Percentiles rank a stretch among this genome's conserved stretches.
Conservation (phyloP, 345 rosid species). For the Eucalyptus guilfoylei region DNA sequence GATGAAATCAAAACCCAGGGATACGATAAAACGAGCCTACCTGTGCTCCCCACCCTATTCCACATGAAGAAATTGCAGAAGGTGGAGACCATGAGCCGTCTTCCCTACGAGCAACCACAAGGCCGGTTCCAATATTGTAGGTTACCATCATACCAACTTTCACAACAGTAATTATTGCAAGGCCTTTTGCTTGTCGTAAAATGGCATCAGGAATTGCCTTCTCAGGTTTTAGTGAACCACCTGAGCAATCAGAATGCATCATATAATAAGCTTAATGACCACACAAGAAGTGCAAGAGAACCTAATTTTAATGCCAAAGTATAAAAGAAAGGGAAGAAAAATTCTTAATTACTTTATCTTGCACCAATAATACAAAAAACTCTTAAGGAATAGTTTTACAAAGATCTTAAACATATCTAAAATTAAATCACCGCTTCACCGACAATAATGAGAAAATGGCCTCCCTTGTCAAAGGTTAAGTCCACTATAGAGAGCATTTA, state of each 20-base stretch:
- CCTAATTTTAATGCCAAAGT: not conserved
- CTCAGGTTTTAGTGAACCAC: constrained; percentile 68
- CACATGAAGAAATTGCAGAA: constrained; percentile 84
- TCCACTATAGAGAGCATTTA: not conserved
- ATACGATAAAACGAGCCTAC: constrained; percentile 9
- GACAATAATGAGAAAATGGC: not conserved
- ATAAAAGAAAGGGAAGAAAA: not conserved
- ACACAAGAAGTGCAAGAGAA: not conserved
- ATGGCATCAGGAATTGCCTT: constrained; percentile 79
- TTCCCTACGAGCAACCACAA: constrained; percentile 75
- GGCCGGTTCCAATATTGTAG: constrained; percentile 88
- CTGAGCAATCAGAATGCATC: constrained; percentile 17
- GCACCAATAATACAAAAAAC: not conserved
- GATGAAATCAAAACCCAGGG: not conserved
- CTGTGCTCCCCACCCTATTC: constrained; percentile 99
- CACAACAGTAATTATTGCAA: constrained; percentile 71
- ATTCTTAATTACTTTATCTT: not conserved
- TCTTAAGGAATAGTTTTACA: not conserved
- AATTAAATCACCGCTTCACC: not conserved
- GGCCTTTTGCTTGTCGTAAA: constrained; percentile 77
- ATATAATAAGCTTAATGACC: not conserved
- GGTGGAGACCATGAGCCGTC: constrained; percentile 99
- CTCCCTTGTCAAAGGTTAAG: not conserved
- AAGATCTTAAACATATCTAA: not conserved
- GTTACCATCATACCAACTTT: constrained; percentile 90